Evolutionary conservation across 1,284 basidiomycete genomes (phyloP).

Genomic region (Apiotrichum mycotoxinovorans): DNA sequence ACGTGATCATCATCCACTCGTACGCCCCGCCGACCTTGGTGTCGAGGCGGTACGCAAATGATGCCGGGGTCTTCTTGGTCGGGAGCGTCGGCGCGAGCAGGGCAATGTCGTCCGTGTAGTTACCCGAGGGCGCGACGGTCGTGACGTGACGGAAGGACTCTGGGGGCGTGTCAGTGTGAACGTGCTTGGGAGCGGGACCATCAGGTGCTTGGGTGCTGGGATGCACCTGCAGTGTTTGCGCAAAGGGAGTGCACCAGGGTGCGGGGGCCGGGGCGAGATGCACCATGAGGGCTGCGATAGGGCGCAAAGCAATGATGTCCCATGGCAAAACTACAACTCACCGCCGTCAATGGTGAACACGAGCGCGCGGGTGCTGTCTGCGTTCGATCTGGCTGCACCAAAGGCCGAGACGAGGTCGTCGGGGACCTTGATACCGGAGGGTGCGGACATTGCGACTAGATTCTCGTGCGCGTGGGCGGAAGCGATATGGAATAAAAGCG

Average conservation of each 20-base stretch:
- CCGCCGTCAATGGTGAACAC: slow-evolving; percentile 49
- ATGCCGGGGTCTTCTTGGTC: slow-evolving; percentile 41
- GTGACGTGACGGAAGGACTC: slow-evolving; percentile 40
- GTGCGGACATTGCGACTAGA: slow-evolving; percentile 44
- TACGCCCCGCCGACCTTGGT: slow-evolving; percentile 35
- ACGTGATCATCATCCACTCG: slow-evolving; percentile 51
- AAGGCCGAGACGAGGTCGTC: slow-evolving; percentile 38
- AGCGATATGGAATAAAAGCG: background rate
- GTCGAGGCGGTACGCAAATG: slow-evolving; percentile 48
- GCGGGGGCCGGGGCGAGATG: too few species aligned
- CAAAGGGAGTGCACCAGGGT: too few species aligned
- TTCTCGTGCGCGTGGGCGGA: background rate
- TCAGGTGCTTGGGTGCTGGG: background rate
- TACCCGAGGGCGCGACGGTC: slow-evolving; percentile 32
- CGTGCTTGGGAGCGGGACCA: background rate
- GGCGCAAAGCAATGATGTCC: background rate
- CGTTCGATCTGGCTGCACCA: slow-evolving; percentile 29
- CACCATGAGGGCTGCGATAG: too few species aligned
- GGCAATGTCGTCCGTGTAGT: slow-evolving; percentile 44
- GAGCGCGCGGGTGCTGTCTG: slow-evolving; percentile 37
- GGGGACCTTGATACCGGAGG: slow-evolving; percentile 49
- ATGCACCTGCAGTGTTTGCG: too few species aligned
- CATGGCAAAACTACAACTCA: slow-evolving; percentile 19
- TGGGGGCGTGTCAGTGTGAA: slow-evolving; percentile 10
- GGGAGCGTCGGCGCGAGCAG: slow-evolving; percentile 39